Evolutionary conservation across 495 filamentous ascomycete species (phyloP).

Genomic region (Bryoglossum gracile): DNA sequence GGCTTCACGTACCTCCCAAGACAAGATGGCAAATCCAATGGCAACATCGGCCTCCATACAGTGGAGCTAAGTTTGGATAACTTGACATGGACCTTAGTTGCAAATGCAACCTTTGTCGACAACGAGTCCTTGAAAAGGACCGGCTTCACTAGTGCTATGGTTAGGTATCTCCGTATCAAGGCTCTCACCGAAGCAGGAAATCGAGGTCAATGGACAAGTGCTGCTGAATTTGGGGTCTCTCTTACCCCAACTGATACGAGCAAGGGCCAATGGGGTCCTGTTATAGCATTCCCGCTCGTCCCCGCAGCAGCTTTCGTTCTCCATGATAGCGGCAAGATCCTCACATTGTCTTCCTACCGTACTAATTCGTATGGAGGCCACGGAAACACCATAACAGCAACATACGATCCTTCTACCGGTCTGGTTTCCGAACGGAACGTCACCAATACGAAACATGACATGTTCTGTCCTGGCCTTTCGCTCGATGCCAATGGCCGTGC

Average conservation of each 20-base stretch:
- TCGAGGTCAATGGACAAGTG: slow-evolving; percentile 28
- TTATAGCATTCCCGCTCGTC: slow-evolving; percentile 45
- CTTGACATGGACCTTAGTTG: slow-evolving; percentile 31
- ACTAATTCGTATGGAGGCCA: slow-evolving; percentile 24
- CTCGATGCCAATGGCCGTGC: slow-evolving; percentile 43
- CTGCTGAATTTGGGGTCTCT: slow-evolving; percentile 23
- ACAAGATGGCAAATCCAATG: slow-evolving; percentile 26
- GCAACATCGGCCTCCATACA: slow-evolving; percentile 35
- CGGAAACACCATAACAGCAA: slow-evolving; percentile 38
- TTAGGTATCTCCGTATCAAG: slow-evolving; percentile 37
- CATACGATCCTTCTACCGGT: slow-evolving; percentile 12
- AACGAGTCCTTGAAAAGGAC: slow-evolving; percentile 33
- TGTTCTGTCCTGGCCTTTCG: slow-evolving; percentile 58
- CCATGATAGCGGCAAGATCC: slow-evolving; percentile 31
- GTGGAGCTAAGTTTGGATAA: slow-evolving; percentile 36
- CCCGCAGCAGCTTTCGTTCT: slow-evolving; percentile 31
- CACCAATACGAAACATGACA: slow-evolving; percentile 39
- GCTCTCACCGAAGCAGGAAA: slow-evolving; percentile 31
- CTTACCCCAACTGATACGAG: slow-evolving; percentile 18
- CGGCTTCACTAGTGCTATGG: slow-evolving; percentile 31
- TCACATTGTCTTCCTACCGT: slow-evolving; percentile 40
- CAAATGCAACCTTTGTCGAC: slow-evolving; percentile 39
- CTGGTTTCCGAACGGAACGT: slow-evolving; percentile 30
- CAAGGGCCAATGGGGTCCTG: slow-evolving; percentile 40
- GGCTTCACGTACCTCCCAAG: slow-evolving; percentile 27